phyloP scores from a whole-genome alignment of 1,284 basidiomycete species.

The Cystobasidiaceae sp. region DNA sequence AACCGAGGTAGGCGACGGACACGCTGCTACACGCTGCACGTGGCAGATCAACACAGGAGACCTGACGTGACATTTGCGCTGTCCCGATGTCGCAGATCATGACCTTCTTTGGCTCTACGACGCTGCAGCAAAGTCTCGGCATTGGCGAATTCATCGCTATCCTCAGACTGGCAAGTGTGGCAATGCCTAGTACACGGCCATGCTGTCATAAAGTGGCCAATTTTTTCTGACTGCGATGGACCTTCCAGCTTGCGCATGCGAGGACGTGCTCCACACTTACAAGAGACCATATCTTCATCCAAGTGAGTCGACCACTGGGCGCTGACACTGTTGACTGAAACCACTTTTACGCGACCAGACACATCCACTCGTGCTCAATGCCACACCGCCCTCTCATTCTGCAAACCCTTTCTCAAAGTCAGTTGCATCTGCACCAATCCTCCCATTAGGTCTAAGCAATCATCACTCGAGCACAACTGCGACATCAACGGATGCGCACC shows the following conservation, averaged over 20 bases:
- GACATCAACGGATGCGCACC: not conserved
- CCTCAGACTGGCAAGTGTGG: conserved; percentile 18
- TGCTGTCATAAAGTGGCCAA: not conserved
- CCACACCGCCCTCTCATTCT: not conserved
- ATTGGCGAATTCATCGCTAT: conserved; percentile 23
- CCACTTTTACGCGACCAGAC: not conserved
- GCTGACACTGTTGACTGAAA: not conserved
- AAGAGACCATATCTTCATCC: conserved; percentile 30
- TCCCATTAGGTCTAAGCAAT: not conserved
- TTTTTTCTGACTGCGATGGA: not conserved
- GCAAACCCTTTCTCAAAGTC: conserved; percentile 14
- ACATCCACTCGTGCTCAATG: conserved; percentile 20
- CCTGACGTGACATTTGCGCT: not conserved
- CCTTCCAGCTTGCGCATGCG: conserved; percentile 18
- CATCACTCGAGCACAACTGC: not conserved
- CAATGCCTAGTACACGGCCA: not conserved
- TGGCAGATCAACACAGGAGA: no score
- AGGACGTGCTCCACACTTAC: conserved; percentile 15
- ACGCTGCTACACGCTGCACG: not conserved
- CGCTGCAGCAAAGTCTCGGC: conserved; percentile 28
- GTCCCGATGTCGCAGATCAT: conserved; percentile 25
- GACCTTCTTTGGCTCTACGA: conserved; percentile 23
- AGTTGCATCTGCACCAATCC: not conserved
- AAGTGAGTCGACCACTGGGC: not conserved
- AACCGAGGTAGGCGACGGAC: conserved; percentile 1